Conservation (phyloP, 768 basidiomycete genomes). For the Lactarius vividus region DNA sequence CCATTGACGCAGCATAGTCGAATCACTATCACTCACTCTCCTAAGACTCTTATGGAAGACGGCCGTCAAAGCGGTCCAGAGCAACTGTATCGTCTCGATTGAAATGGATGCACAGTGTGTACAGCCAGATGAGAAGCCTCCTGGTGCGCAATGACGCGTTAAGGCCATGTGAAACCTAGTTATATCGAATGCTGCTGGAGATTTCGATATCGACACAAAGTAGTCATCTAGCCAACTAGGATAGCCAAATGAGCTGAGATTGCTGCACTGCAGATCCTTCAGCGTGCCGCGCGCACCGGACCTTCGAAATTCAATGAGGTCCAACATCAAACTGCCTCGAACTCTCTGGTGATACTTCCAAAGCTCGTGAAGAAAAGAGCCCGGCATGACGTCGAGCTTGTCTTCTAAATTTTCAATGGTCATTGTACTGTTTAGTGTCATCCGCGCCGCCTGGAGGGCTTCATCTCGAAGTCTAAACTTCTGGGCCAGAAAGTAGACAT, state of each 20-base stretch:
- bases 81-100: not conserved
- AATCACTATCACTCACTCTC: not conserved
- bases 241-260: constrained; percentile 4
- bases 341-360: constrained; percentile 4
- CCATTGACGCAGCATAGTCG: not conserved
- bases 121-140: not conserved
- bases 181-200: not conserved
- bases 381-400: not conserved
- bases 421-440: not conserved
- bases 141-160: not conserved
- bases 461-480: not conserved
- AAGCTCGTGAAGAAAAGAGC: constrained; percentile 4
- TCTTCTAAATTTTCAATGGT: not conserved
- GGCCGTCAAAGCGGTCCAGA: not conserved
- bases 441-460: not conserved
- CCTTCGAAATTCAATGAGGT: constrained; percentile 12
- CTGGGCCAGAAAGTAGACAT: constrained; percentile 1
- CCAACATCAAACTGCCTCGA: not conserved
- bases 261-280: not conserved
- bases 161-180: constrained; percentile 12
- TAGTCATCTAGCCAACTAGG: constrained; percentile 14
- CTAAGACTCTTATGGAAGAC: not conserved
- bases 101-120: not conserved
- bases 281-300: not conserved
- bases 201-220: constrained; percentile 1